Conservation (phyloP, 2,329 filamentous ascomycete species). For the Pseudomassariella vexata region DNA sequence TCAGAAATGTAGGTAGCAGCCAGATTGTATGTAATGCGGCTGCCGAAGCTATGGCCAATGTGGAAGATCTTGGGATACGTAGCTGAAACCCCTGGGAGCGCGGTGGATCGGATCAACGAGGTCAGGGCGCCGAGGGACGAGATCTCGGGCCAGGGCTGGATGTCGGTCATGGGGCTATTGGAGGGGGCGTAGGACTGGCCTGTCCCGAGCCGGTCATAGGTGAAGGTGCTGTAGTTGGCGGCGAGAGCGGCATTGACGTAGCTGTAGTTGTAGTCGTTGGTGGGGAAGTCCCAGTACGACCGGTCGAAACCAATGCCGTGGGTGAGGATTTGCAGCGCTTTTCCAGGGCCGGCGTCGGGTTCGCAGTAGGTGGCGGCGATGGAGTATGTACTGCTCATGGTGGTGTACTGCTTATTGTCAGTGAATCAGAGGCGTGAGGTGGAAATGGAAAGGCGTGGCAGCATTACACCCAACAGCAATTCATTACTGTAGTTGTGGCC, state of each 20-base stretch:
- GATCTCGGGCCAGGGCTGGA: constrained; percentile 54
- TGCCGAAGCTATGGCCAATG: constrained; percentile 61
- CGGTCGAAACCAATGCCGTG: constrained; percentile 51
- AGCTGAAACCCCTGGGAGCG: constrained; percentile 30
- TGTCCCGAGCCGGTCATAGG: constrained; percentile 58
- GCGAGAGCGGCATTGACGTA: constrained; percentile 52
- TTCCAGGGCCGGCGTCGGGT: constrained; percentile 38
- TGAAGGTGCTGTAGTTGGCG: constrained; percentile 51
- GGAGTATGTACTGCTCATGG: constrained; percentile 46
- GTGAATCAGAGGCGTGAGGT: too few species aligned
- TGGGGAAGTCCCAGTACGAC: constrained; percentile 56
- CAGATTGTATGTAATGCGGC: constrained; percentile 50
- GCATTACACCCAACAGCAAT: too few species aligned
- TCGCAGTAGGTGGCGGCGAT: constrained; percentile 57
- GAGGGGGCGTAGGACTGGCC: constrained; percentile 44
- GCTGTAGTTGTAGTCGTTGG: constrained; percentile 54
- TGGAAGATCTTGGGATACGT: constrained; percentile 44
- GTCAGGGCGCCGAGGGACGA: constrained; percentile 51
- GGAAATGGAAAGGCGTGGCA: background rate
- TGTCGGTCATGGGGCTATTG: constrained; percentile 53
- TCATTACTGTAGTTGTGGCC: constrained; percentile 40
- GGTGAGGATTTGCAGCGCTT: constrained; percentile 40
- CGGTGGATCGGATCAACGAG: constrained; percentile 36
- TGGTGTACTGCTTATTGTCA: constrained; percentile 32
- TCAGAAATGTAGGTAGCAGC: constrained; percentile 33